Conservation (phyloP, 2,329 filamentous ascomycete species). For the Karstenula rhodostoma region DNA sequence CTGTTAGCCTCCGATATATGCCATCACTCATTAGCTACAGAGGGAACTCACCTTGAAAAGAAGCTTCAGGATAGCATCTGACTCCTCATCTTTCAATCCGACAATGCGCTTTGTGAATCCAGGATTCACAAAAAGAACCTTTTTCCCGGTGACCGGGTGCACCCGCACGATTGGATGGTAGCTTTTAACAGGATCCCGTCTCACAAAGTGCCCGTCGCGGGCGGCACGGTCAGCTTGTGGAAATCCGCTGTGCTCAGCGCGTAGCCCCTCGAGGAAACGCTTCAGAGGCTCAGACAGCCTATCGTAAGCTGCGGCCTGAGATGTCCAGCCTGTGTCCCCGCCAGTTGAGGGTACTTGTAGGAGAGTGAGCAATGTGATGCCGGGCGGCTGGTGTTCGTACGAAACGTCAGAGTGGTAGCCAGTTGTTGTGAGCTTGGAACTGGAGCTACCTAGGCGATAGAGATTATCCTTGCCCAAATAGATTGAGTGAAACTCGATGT, state of each 20-base stretch:
- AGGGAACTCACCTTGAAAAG: conserved; percentile 10
- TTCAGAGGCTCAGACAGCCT: conserved; percentile 18
- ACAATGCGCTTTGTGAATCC: conserved; percentile 23
- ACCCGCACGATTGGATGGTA: conserved; percentile 18
- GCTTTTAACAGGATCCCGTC: conserved; percentile 13
- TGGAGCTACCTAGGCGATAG: conserved; percentile 35
- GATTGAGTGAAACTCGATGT: conserved; percentile 37
- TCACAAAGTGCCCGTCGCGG: conserved; percentile 3
- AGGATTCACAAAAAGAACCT: conserved; percentile 20
- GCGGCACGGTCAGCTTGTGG: conserved; percentile 13
- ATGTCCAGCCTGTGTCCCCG: conserved; percentile 16
- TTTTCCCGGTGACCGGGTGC: conserved; percentile 22
- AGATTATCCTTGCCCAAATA: conserved; percentile 36
- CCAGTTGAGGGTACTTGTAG: conserved; percentile 70
- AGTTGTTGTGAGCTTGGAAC: conserved; percentile 50
- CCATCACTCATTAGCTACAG: neutral
- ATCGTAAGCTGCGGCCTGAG: conserved; percentile 13
- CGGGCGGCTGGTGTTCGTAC: conserved; percentile 83
- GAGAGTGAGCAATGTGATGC: conserved; percentile 84
- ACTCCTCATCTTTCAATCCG: conserved; percentile 22
- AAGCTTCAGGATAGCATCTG: conserved; percentile 20
- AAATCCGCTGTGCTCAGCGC: conserved; percentile 19
- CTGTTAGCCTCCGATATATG: neutral
- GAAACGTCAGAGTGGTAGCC: conserved; percentile 79
- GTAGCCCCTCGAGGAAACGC: conserved; percentile 19